Percentiles rank a stretch among this genome's conserved stretches.
These are phyloP conservation scores for Pseudopyricularia javanii DNA, from an alignment of 2,329 filamentous ascomycete genomes.

Conservation along the genomic window DNA sequence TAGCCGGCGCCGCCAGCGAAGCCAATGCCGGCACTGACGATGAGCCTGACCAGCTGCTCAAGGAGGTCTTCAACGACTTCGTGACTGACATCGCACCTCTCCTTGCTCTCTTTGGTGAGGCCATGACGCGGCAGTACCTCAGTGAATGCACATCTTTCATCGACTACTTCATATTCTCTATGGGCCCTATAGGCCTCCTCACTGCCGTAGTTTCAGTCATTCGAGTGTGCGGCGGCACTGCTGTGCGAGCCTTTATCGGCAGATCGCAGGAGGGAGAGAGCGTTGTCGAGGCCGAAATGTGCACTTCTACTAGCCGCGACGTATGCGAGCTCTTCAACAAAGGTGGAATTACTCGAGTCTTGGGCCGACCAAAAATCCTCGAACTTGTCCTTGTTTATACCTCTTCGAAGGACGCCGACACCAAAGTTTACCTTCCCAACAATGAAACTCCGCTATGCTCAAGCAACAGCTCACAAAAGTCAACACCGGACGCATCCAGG, in stretches of 20 bases:
- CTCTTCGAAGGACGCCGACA: too few relatives aligned
- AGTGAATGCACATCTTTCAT: slow-evolving; percentile 16
- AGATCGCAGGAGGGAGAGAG: slow-evolving; percentile 20
- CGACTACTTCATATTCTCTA: slow-evolving; percentile 9
- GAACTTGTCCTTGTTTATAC: not conserved
- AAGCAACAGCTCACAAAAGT: not conserved
- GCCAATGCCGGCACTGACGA: too few relatives aligned
- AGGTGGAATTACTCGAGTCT: slow-evolving; percentile 16
- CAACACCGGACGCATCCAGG: not conserved
- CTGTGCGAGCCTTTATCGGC: slow-evolving; percentile 24
- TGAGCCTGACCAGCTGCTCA: too few relatives aligned
- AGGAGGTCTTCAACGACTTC: slow-evolving; percentile 22
- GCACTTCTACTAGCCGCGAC: slow-evolving; percentile 23
- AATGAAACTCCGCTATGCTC: not conserved
- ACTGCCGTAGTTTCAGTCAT: slow-evolving; percentile 21
- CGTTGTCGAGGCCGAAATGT: slow-evolving; percentile 22
- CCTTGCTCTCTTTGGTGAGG: slow-evolving; percentile 23
- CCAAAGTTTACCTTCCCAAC: too few relatives aligned
- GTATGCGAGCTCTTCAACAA: slow-evolving; percentile 25
- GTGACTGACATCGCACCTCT: slow-evolving; percentile 20
- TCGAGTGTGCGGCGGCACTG: slow-evolving; percentile 16
- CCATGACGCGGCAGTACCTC: slow-evolving; percentile 24
- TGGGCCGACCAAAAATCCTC: slow-evolving; percentile 11
- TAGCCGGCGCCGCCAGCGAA: too few relatives aligned
- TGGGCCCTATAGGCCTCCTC: slow-evolving; percentile 24